Evolutionary conservation across 2,329 filamentous ascomycete genomes (phyloP), one percentile per base, ranked within the genome.

Genomic region (Hypoxylon sp.): DNA sequence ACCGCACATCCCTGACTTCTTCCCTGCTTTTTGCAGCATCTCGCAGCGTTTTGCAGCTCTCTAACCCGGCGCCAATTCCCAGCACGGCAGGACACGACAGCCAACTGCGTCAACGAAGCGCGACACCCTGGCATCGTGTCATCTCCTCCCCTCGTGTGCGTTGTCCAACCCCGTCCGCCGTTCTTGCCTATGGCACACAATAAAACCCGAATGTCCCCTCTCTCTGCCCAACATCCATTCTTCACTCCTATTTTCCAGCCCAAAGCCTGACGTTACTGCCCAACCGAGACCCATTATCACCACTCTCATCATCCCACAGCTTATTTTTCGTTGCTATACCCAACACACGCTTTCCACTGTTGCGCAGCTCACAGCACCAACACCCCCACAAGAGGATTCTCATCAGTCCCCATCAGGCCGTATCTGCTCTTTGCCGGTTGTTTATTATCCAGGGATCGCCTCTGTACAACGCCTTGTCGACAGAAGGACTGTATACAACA

Each of bases 171-270:
- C 74, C 74, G 72, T 73, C 59, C 66, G 56, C 70, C 59, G 68
- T 59, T 65, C 36, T 58, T 61, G 48, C 61, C 67, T 70, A 69
- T 72, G 64, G 69, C 74, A 74, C 74, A 77, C 70, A 77, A 78
- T 85, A 85, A 85, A 85, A 84, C 79, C 81, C 80, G 79, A 79
- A 77, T 74, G 75, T 78, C 79, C 81, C 82, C 81, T 79, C 74
- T 75, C 72, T 72, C 73, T 77, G 77, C 77, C 78, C 78, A 77
- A 79, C 73, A 72, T 61, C 64, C 64, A 56, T 73, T 72, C 71
- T 71, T 75, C 71, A 70, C 71, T 75, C 70, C 73, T 74, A 72
- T 76, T 73, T 74, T 76, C 73, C 74, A 73, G 74, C 75, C 75
- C 74, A 76, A 77, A 72, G 46, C 70, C 67, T 64, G 65, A 69